Base-by-base conservation (phyloP, 305 asterid species). In the Coffea humblotiana region DNA sequence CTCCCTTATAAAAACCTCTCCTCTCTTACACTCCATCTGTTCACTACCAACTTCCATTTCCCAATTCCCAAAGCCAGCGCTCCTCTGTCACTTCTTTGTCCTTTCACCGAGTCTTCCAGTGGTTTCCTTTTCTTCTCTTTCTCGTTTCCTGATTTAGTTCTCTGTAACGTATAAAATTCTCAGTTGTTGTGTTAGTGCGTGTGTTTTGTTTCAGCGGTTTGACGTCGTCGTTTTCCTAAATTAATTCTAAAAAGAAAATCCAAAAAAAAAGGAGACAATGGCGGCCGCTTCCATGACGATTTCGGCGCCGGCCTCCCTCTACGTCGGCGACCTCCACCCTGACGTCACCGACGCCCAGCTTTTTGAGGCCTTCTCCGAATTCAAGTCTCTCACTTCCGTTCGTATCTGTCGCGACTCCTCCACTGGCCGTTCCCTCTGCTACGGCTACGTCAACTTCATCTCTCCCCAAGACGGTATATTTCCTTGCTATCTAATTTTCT, bases 321-420 rank as follows among this genome's bases (percentile, higher is more conserved):
- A 94, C 86, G 96, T 94, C 43, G 98, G 98, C 16, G 98, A 93
- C 88, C 84, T 94, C 83, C 91, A 88, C 16, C 88, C 45, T 16
- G 97, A 90, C 71, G 89, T 92, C 77, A 93, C 86, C 71, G 98
- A 94, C 18, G 84, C 76, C 0, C 79, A 86, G 83, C 77, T 94
- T 63, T 85, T 35, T 65, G 95, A 93, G 11, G 94, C 89, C 6
- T 94, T 94, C 86, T 48, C 84, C n/a, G 98, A 91, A 83, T 93
- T 90, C 83, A 81, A 87, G 60, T 83, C 83, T 75, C 89, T 91
- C 47, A 79, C 84, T 15, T 91, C 97, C 12, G 97, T 93, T 19
- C 91, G 97, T 29, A 88, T 94, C 84, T 94, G 98, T 83, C 94
- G 94, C 12, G 96, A 94, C 60, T 84, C 93, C 68, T 69, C 92